Evolutionary conservation across 2,329 filamentous ascomycete genomes (phyloP).

Genomic region (Orbilia quercus): DNA sequence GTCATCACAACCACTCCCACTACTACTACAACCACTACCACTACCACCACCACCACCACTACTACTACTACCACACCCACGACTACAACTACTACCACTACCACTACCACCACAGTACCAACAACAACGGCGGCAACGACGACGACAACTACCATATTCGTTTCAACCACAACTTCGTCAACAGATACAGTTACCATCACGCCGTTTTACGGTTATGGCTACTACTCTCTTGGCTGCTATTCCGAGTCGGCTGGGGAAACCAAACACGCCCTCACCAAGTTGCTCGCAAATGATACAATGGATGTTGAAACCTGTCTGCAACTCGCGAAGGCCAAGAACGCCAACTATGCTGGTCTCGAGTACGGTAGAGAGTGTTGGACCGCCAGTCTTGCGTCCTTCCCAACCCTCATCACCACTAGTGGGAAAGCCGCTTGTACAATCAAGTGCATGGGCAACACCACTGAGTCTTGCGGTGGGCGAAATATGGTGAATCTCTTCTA

Average conservation of each 20-base stretch:
- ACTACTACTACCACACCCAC: constrained; percentile 33
- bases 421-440: constrained; percentile 62
- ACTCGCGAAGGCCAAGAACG: constrained; percentile 59
- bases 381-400: constrained; percentile 55
- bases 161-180: constrained; percentile 19
- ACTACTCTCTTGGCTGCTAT: constrained; percentile 51
- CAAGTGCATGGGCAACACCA: constrained; percentile 59
- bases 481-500: constrained; percentile 63
- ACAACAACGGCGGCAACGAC: constrained; percentile 15
- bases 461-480: constrained; percentile 61
- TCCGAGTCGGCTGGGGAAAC: constrained; percentile 17
- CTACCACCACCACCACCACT: constrained; percentile 44
- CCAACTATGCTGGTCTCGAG: constrained; percentile 59
- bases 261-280: constrained; percentile 22
- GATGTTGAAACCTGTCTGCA: constrained; percentile 59
- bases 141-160: constrained; percentile 7
- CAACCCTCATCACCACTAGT: constrained; percentile 59
- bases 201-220: constrained; percentile 29
- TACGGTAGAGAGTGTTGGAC: constrained; percentile 60
- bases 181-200: constrained; percentile 4
- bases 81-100: constrained; percentile 8
- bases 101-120: constrained; percentile 5
- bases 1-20: not conserved
- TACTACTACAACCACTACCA: constrained; percentile 6
- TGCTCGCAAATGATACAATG: constrained; percentile 59